Percentiles rank a stretch among this genome's conserved stretches.
These are phyloP conservation scores for Kluyveromyces aestuarii DNA, from an alignment of 805 yeast genomes.

Conservation along the genomic window DNA sequence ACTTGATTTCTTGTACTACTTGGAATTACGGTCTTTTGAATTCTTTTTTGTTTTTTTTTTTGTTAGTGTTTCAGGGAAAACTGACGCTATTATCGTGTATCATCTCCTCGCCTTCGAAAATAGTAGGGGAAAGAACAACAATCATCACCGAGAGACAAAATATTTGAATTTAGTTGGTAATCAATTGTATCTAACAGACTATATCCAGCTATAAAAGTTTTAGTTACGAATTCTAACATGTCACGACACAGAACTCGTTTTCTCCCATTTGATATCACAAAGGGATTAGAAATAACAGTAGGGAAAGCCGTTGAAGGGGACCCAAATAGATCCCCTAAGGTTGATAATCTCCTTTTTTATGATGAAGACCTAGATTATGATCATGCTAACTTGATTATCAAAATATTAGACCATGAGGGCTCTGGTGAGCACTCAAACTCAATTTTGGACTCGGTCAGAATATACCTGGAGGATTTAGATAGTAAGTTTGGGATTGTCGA, in stretches of 20 bases:
- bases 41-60: not conserved
- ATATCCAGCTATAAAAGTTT: too few relatives aligned
- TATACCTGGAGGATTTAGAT: slow-evolving; percentile 15
- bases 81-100: not conserved
- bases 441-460: slow-evolving; percentile 14
- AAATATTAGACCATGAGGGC: slow-evolving; percentile 9
- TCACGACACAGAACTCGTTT: not conserved
- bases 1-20: too few relatives aligned
- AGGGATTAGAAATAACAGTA: slow-evolving; percentile 9
- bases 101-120: not conserved
- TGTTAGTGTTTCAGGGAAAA: not conserved
- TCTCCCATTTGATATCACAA: not conserved
- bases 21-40: too few relatives aligned
- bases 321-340: slow-evolving; percentile 9
- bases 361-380: slow-evolving; percentile 15
- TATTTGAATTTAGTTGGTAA: too few relatives aligned
- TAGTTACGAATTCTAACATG: not conserved
- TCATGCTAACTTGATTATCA: slow-evolving; percentile 18
- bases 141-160: not conserved
- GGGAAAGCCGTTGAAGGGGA: slow-evolving; percentile 15
- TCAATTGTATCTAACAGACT: too few relatives aligned
- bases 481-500: slow-evolving; percentile 16
- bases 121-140: not conserved
- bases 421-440: slow-evolving; percentile 3
- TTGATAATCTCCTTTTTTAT: slow-evolving; percentile 13